A percentile compares a stretch with the other conserved stretches of the same genome.
These are phyloP conservation scores for Theobroma cacao DNA, from an alignment of 345 rosid genomes.

Conservation along the genomic window DNA sequence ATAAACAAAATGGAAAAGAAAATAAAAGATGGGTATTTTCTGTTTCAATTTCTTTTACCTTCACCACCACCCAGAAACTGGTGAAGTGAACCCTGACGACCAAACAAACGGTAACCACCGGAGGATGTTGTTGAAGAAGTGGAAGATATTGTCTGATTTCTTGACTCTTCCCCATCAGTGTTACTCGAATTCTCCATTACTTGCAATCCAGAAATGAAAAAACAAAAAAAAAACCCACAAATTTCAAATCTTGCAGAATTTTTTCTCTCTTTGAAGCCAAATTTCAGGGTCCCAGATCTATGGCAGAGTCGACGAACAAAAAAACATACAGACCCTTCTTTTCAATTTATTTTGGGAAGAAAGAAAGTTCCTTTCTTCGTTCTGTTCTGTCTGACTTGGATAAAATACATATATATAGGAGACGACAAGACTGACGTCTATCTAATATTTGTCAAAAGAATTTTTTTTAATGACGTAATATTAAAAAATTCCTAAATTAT, in stretches of 20 bases:
- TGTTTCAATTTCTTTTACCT: background rate
- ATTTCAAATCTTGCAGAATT: background rate
- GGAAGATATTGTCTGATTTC: slow-evolving; percentile 6
- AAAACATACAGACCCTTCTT: background rate
- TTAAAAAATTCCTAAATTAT: too few species aligned
- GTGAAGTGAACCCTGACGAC: slow-evolving; percentile 11
- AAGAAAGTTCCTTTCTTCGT: background rate
- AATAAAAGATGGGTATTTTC: background rate
- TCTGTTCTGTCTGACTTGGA: background rate
- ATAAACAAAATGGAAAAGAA: background rate
- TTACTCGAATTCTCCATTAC: slow-evolving; percentile 8
- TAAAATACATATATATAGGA: background rate
- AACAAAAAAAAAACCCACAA: background rate
- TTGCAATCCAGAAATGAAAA: slow-evolving; percentile 1
- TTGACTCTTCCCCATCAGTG: background rate
- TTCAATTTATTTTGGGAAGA: background rate
- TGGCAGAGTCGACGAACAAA: background rate
- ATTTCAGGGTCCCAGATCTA: background rate
- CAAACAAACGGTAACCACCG: slow-evolving; percentile 2
- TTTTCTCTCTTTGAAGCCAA: slow-evolving; percentile 1
- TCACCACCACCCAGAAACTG: slow-evolving; percentile 4
- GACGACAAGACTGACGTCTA: background rate
- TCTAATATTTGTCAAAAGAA: background rate
- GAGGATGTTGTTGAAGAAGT: background rate
- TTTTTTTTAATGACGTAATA: too few species aligned